phyloP scores from a whole-genome alignment of 805 yeast genomes.

The Teunomyces atbi region DNA sequence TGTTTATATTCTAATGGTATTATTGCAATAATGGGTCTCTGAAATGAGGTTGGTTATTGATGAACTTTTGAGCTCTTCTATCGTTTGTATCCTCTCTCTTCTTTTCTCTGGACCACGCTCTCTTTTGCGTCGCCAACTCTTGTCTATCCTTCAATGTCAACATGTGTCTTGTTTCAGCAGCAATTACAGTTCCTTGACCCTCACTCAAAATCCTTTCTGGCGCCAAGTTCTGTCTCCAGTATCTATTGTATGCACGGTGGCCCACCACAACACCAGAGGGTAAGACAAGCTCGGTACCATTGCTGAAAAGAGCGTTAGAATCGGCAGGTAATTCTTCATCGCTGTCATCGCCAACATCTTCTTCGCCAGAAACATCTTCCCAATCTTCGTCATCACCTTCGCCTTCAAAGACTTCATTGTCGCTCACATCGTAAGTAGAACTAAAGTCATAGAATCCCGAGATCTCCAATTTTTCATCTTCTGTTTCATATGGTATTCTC shows the following conservation, averaged over 20 bases:
- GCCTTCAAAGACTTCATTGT: constrained; percentile 4
- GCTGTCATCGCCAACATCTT: constrained; percentile 18
- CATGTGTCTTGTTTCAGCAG: constrained; percentile 53
- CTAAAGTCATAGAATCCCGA: constrained; percentile 84
- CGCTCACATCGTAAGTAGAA: constrained; percentile 49
- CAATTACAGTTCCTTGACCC: constrained; percentile 49
- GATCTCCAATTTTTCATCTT: constrained; percentile 71
- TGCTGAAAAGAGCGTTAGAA: constrained; percentile 29
- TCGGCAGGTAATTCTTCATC: constrained; percentile 24
- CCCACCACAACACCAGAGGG: constrained; percentile 45
- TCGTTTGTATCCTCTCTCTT: constrained; percentile 52
- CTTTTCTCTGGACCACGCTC: constrained; percentile 59
- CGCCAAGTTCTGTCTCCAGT: constrained; percentile 43
- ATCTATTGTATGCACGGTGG: constrained; percentile 42
- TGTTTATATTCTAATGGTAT: constrained; percentile 6
- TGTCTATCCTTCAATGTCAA: constrained; percentile 38
- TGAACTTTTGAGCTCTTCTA: constrained; percentile 62
- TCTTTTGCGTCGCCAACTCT: constrained; percentile 43
- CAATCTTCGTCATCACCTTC: constrained; percentile 28
- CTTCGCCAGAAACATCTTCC: constrained; percentile 38
- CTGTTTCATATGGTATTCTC: constrained; percentile 81
- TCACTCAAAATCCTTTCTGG: constrained; percentile 43
- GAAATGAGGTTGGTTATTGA: constrained; percentile 78
- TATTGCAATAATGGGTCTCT: constrained; percentile 35
- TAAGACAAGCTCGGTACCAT: constrained; percentile 40